Evolutionary conservation across 441 rosid genomes (phyloP), one percentile per base, ranked within the genome.

Genomic region (Jatropha multifida): DNA sequence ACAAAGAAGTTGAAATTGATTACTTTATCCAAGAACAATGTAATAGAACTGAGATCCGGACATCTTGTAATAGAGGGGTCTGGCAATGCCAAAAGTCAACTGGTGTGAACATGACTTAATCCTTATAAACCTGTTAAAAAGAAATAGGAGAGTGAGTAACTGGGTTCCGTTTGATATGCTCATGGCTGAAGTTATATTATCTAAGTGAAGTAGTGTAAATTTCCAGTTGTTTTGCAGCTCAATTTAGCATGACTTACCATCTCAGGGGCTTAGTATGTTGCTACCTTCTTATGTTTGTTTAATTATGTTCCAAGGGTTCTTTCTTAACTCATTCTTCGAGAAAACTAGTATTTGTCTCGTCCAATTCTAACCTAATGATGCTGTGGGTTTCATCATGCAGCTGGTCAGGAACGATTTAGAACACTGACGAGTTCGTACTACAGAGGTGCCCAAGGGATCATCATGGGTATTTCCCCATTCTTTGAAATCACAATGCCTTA

Each of bases 341-440:
- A 63, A 2, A 9, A 60, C 8, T 13, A 27, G 14, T 9, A 5
- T 49, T 37, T 51, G 26, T 71, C 26, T 65, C 56, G 3, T 23
- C 59, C 42, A 69, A 73, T 73, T 55, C 48, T 74, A 27, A 75
- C 69, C 32, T 26, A 27, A 20, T 14, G 14, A 48, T 68, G 27
- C 40, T 44, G 27, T 74, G 40, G 37, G 72, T 72, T 56, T 74
- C 37, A 67, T 54, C 37, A 32, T 81, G 82, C 89, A 91, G 96
- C 96, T 83, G 96, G 96, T 23, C 96, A 91, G 75, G 96, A 91
- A 80, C 87, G 96, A 75, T 91, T 91, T 77, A 84, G 96, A 79
- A 91, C 96, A 59, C 81, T 91, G 70, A 91, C 96, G 17, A 91
- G 93, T 79, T 91, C 96, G 23, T 91, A 91, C 78, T 91, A 91